Evolutionary conservation across 345 rosid genomes (phyloP), one percentile per base, ranked within the genome.

Genomic region (Euphorbia lathyris): DNA sequence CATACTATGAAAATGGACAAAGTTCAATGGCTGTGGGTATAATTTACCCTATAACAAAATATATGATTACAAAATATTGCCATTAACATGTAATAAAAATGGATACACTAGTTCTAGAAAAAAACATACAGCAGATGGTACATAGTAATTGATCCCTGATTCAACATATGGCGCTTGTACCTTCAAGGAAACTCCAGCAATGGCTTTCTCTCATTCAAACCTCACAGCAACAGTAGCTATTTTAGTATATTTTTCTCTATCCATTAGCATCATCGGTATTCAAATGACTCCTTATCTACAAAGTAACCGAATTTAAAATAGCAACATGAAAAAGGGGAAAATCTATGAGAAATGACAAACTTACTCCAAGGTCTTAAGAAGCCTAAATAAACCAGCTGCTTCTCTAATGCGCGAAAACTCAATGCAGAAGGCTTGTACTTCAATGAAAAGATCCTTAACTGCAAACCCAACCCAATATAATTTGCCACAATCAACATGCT

Each of bases 381-480:
- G 92, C 89, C 97, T 88, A 82, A 95, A 95, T 32, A 95, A 80
- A 25, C 88, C 85, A 60, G 92, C 97, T 22, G 97, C 97, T 81
- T 90, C 99, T 71, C 96, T 79, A 66, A 92, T 83, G 75, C 99
- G 79, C 0, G 98, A 92, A 75, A 95, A 95, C 83, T 95, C 96
- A 3, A 95, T 90, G 87, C 97, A 95, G 83, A 95, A 92, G 23
- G 97, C 98, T 83, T 88, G 97, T 63, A 92, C 99, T 89, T 95
- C 98, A 32, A 92, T 88, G 83, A 95, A 88, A 43, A 90, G 91
- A 78, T 88, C 98, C 86, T 88, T 92, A 20, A 90, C 98, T 95
- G 90, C 80, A 81, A 72, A 26, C n/a, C 72, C 30, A 73, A 65
- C 42, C 22, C 55, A 34, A 34, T 51, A 22, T 29, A 58, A 2